Conservation (phyloP, 148 eudicot species). For the Limonium bicolor region DNA sequence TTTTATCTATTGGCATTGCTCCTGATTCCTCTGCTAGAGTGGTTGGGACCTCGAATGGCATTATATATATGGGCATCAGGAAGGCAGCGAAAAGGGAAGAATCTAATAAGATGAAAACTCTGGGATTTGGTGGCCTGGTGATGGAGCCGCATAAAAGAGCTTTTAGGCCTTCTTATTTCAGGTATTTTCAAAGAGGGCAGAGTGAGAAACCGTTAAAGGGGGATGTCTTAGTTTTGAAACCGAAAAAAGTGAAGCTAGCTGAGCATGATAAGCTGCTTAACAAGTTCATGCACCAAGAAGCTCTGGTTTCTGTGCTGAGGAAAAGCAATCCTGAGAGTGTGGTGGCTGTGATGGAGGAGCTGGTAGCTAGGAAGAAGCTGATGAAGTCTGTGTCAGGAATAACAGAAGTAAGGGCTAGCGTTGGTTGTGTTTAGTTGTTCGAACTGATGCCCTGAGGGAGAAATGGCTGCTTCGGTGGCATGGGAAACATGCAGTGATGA, state of each 20-base stretch:
- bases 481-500: no score
- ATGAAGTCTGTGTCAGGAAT: conserved; percentile 44
- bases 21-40: conserved; percentile 62
- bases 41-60: conserved; percentile 78
- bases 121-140: conserved; percentile 21
- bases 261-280: conserved; percentile 77
- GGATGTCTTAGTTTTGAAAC: conserved; percentile 47
- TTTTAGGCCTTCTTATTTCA: conserved; percentile 50
- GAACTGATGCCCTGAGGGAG: no score
- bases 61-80: conserved; percentile 59
- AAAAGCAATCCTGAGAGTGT: conserved; percentile 54
- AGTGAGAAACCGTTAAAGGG: conserved; percentile 67
- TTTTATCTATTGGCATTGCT: conserved; percentile 71
- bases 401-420: no score
- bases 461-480: no score
- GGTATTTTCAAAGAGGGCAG: conserved; percentile 86
- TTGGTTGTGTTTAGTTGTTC: no score
- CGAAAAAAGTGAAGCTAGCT: conserved; percentile 55
- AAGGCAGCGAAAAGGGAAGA: conserved; percentile 30
- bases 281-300: conserved; percentile 93
- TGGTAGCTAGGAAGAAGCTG: conserved; percentile 72
- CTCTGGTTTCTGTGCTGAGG: conserved; percentile 54
- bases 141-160: conserved; percentile 31
- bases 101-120: conserved; percentile 10
- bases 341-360: conserved; percentile 86